Percentiles rank a stretch among this genome's conserved stretches.
Evolutionary conservation across 352 stramenopile species (phyloP).

Genomic region (Aphanomyces euteiches): DNA sequence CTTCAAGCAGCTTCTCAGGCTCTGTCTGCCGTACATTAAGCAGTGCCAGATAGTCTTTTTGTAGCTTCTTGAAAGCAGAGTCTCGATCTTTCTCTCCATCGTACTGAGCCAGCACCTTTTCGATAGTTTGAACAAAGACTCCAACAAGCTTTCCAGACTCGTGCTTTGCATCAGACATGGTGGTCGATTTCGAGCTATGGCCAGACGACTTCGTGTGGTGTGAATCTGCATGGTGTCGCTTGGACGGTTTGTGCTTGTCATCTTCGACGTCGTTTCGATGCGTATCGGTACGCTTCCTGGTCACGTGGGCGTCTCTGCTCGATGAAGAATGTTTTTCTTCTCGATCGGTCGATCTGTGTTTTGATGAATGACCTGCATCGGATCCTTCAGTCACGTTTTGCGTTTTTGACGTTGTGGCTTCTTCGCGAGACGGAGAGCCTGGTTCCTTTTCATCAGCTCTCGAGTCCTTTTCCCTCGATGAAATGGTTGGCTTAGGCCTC

Average conservation of each 20-base stretch:
- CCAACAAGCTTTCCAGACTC: neutral
- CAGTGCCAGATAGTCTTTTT: constrained; percentile 21
- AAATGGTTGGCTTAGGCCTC: neutral
- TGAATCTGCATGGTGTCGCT: neutral
- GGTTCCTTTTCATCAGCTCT: neutral
- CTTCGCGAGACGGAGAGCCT: neutral
- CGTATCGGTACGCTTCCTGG: neutral
- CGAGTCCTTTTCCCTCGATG: neutral
- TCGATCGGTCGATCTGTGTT: neutral
- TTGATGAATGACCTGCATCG: neutral
- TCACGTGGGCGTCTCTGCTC: neutral
- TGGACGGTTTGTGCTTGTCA: neutral
- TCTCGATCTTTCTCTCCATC: constrained; percentile 25
- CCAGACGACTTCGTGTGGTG: too few relatives aligned
- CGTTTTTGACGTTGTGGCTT: neutral
- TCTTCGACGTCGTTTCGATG: neutral
- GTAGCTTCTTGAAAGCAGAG: constrained; percentile 21
- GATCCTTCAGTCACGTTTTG: neutral
- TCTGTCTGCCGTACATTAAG: constrained; percentile 57
- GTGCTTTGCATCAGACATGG: constrained; percentile 14
- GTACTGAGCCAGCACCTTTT: constrained; percentile 8
- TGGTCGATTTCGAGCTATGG: neutral
- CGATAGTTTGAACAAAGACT: constrained; percentile 13
- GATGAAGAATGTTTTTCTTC: neutral
- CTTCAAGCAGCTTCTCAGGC: constrained; percentile 54